phyloP scores from a whole-genome alignment of 2,329 filamentous ascomycete species.

The Ophiostoma sp. region DNA sequence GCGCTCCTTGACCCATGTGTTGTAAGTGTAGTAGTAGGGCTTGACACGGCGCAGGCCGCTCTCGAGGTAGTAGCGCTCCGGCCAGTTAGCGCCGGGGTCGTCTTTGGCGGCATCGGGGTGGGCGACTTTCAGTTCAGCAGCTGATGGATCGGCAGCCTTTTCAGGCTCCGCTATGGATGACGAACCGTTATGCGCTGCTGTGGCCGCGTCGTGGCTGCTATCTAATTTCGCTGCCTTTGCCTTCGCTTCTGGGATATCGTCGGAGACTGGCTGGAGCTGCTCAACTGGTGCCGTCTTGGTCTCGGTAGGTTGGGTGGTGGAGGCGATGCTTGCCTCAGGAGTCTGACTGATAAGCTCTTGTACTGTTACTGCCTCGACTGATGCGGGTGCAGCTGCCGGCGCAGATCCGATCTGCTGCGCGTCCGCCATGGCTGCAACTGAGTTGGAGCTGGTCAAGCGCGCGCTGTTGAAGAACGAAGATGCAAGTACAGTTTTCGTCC shows the following conservation, averaged over 20 bases:
- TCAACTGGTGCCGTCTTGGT: background rate
- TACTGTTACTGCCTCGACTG: background rate
- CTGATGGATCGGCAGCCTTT: background rate
- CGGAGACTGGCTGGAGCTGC: background rate
- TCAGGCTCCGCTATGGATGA: background rate
- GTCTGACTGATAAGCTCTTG: background rate
- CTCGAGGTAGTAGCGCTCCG: constrained; percentile 77
- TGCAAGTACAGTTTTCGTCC: background rate
- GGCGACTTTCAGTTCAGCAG: background rate
- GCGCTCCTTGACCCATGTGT: constrained; percentile 89
- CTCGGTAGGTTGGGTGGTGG: background rate
- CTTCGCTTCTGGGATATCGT: background rate
- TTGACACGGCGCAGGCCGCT: constrained; percentile 78
- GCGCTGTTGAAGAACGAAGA: background rate
- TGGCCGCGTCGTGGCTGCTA: constrained; percentile 5
- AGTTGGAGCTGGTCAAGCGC: background rate
- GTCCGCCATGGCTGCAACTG: constrained; percentile 10
- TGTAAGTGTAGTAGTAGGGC: constrained; percentile 92
- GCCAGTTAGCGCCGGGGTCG: constrained; percentile 39
- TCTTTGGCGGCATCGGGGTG: background rate
- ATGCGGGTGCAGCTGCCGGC: background rate
- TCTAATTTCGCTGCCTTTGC: constrained; percentile 1
- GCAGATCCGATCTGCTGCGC: background rate
- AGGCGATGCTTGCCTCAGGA: background rate
- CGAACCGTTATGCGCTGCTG: background rate